Base-by-base conservation (phyloP, 768 basidiomycete genomes). In the Xerocomellus dryophilus region DNA sequence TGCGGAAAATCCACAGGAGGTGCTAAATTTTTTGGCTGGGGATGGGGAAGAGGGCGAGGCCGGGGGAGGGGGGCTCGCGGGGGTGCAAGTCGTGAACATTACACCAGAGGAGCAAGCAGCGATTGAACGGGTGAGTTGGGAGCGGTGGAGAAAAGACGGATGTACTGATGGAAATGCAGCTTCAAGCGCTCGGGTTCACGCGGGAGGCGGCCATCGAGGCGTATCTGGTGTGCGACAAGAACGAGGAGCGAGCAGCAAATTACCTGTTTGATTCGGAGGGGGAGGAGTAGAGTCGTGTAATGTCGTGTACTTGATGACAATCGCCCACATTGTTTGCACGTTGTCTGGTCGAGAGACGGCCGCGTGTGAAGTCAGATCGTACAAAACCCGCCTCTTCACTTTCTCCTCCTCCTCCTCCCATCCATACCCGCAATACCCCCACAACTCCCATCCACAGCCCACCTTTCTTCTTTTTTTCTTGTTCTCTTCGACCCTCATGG, bases 191-290 rank as follows among this genome's bases (percentile, higher is more conserved):
- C 43, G 96, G 97, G 1, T 98, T 99, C 71, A 71, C 90, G 17
- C 81, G 92, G 38, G 78, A 93, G 41, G 75, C 76, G 0, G 96
- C 79, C n/a, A 73, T 95, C 34, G 83, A 98, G 71, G 97, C 97
- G 1, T 99, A 90, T 72, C 82, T 96, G 66, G 90, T 86, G 2
- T 98, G 95, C 71, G 97, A 93, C 70, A 93, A 91, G 80, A 93
- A 98, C 66, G 97, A 98, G 73, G 93, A 98, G 66, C 73, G 95
- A 18, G 94, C 97, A 9, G 97, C 96, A 14, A 97, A 97, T 66
- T 96, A 86, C 63, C 71, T 98, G 62, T 95, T 98, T 59, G 94
- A 96, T 35, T 35, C 17, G 35, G 35, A 35, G 86, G 84, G 63
- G 3, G 84, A 83, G 2, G 36, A 38, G 36, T 38, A 38, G 36